Conservation (phyloP, 345 rosid genomes). For the Citrus sp. region DNA sequence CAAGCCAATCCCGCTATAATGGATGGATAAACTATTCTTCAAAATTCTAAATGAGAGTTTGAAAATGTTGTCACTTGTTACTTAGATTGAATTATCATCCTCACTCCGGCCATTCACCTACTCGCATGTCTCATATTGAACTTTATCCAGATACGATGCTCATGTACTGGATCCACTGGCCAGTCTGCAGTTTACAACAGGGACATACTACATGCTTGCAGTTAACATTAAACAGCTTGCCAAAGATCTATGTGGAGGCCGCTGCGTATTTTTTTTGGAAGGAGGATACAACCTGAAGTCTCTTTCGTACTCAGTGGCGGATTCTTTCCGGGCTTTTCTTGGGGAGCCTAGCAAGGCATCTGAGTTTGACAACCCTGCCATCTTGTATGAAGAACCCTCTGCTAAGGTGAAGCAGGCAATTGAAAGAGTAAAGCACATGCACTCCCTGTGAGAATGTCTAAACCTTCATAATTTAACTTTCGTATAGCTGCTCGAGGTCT, state of each 20-base stretch:
- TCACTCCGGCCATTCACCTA: neutral
- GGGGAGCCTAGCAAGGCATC: constrained; percentile 76
- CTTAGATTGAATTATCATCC: neutral
- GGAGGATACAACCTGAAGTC: constrained; percentile 94
- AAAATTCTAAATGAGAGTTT: neutral
- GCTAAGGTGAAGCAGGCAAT: constrained; percentile 69
- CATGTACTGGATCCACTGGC: constrained; percentile 93
- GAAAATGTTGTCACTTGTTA: neutral
- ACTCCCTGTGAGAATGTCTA: constrained; percentile 45
- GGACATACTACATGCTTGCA: constrained; percentile 72
- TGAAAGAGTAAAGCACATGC: constrained; percentile 62
- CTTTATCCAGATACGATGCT: constrained; percentile 64
- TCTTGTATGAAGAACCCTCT: constrained; percentile 81
- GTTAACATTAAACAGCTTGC: constrained; percentile 77
- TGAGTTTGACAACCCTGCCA: constrained; percentile 73
- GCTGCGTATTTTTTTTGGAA: constrained; percentile 87
- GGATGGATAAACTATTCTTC: neutral
- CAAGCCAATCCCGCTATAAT: no score
- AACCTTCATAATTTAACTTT: neutral
- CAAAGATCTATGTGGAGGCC: constrained; percentile 74
- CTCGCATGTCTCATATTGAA: neutral
- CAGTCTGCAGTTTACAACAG: constrained; percentile 79
- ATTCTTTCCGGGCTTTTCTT: constrained; percentile 77
- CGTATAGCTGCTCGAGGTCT: no score
- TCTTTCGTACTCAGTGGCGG: constrained; percentile 80